Evolutionary conservation across 1,284 basidiomycete genomes (phyloP).

Genomic region (Cutaneotrichosporon sp.): DNA sequence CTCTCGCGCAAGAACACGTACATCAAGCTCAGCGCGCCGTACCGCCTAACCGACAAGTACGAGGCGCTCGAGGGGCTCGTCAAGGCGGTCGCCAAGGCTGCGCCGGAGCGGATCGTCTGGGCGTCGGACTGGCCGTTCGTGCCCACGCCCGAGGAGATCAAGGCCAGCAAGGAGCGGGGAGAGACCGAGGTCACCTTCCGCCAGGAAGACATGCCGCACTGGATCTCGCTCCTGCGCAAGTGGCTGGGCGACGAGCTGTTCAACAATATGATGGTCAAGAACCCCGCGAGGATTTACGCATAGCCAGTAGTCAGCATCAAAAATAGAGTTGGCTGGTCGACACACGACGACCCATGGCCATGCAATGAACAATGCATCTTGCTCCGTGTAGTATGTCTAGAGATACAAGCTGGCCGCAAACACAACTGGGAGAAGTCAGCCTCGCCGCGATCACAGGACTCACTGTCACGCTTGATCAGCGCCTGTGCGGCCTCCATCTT

Average conservation of each 20-base stretch:
- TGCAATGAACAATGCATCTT: slow-evolving; percentile 1
- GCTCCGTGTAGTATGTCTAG: slow-evolving; percentile 45
- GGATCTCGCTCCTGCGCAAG: slow-evolving; percentile 8
- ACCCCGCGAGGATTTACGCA: slow-evolving; percentile 12
- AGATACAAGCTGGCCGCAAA: slow-evolving; percentile 86
- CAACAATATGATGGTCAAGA: slow-evolving; percentile 11
- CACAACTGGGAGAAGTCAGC: slow-evolving; percentile 61
- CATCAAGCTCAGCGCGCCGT: slow-evolving; percentile 16
- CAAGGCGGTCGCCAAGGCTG: neutral
- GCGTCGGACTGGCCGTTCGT: slow-evolving; percentile 18
- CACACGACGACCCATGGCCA: neutral
- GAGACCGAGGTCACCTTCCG: slow-evolving; percentile 1
- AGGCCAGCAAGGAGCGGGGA: neutral
- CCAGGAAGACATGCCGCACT: slow-evolving; percentile 11
- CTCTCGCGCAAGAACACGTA: slow-evolving; percentile 4
- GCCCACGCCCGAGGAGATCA: slow-evolving; percentile 7
- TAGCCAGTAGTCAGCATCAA: too few relatives aligned
- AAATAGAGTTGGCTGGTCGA: neutral
- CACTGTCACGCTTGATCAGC: slow-evolving; percentile 91
- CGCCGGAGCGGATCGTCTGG: slow-evolving; percentile 11
- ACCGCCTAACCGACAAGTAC: slow-evolving; percentile 12
- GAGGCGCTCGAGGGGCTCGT: slow-evolving; percentile 15
- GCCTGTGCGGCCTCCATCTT: slow-evolving; percentile 97
- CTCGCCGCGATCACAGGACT: slow-evolving; percentile 52
- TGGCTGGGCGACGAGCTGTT: slow-evolving; percentile 17